Evolutionary conservation across 2,329 filamentous ascomycete genomes (phyloP), one percentile per base, ranked within the genome.

Genomic region (Rhynchosporium graminicola): DNA sequence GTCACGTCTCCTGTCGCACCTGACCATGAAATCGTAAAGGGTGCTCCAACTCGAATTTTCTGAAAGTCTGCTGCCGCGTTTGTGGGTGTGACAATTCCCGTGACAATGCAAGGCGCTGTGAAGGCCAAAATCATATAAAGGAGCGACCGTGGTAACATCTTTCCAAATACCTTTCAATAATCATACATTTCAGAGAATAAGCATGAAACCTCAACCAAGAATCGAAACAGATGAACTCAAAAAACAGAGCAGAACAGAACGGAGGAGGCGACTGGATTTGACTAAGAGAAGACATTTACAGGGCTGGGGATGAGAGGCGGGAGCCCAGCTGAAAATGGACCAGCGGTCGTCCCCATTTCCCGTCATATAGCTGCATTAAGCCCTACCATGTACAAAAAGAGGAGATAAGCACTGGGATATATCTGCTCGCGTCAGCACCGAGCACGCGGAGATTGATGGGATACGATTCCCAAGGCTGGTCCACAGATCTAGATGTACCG

Each of bases 1-100:
- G 51, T 57, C 9, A 61, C 59, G 36, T 55, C 43, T 48, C 59
- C 59, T 13, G 42, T 48, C 26, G 59, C 59, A 33, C 45, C 59
- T 15, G 40, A 57, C 59, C 59, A 61, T 5, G 42, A 40, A 10
- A 61, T 57, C n/a, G 26, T 56, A 36, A 61, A 61, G 3, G 59
- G 51, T 7, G 9, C 40, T 15, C 59, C 59, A 36, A 57, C 59
- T 10, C 36, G 31, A 6, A 61, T 33, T 7, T 38, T 56, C 13
- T 42, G 42, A 46, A 61, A 61, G 33, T 61, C 51, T n/a, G 42
- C 20, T 7, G 31, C 43, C n/a, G 59, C 50, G 20, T 56, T 61
- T 20, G 51, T 61, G 33, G 52, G 40, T 26, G 46, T 59, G 26
- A 52, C 57, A 40, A 47, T 33, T 50, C 31, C 57, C 20, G 20